Evolutionary conservation across 1,284 basidiomycete species (phyloP), one percentile per base, ranked within the genome.

Genomic region (Rhodotorula sp.): DNA sequence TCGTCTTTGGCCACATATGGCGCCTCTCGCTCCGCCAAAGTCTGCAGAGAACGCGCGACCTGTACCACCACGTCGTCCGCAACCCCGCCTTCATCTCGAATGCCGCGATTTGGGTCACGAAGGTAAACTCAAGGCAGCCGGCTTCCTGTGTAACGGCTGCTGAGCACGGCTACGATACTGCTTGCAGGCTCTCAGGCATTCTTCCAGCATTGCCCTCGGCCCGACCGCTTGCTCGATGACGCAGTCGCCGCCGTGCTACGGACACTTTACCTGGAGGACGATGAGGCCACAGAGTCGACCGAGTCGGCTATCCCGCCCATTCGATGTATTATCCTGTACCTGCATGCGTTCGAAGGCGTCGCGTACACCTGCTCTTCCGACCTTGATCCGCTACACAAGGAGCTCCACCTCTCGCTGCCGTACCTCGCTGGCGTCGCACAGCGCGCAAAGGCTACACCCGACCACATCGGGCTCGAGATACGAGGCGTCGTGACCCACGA

Each of bases 371-470:
- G 49, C n/a, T 67, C 69, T 1, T 66, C 62, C 1, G 34, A 63
- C 1, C 50, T 73, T n/a, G 76, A 77, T 52, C 31, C 64, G 2
- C 57, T 66, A 6, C 77, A 77, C 71, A 77, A 77, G 31, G 69
- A 77, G 67, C 7, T 77, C 4, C 66, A 72, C 56, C 62, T 77
- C 34, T 72, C 73, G n/a, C 21, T 52, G 0, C n/a, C 23, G 3
- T 77, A 72, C 67, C 38, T 74, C 63, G 64, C 54, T 8, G 48
- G 28, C 23, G 70, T 72, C 14, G 48, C 47, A 18, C 1, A 43
- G 7, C 47, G 48, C 5, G n/a, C 60, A 2, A 43, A 23, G 0
- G 43, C 55, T 7, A 23, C 56, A 21, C 23, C 26, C 23, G 26
- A 47, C 45, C 34, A 55, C 21, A 18, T 70, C 18, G 47, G n/a